A percentile compares a stretch with the other conserved stretches of the same genome.
Evolutionary conservation across 1,139 yeast species (phyloP).

Genomic region (Yamadazyma siamensis): DNA sequence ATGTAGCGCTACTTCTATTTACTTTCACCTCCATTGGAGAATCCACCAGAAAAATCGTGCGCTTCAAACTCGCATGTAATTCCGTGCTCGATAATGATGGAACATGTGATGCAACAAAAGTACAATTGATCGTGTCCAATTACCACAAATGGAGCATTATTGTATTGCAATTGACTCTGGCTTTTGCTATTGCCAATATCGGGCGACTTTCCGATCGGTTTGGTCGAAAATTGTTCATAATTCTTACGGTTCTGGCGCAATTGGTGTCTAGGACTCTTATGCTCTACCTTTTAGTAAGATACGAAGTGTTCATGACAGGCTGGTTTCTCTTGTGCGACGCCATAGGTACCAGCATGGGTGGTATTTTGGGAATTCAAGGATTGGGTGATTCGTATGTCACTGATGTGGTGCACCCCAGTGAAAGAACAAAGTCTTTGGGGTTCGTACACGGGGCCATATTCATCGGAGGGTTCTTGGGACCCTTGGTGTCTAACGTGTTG

Average conservation of each 20-base stretch:
- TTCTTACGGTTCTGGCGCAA: slow-evolving; percentile 27
- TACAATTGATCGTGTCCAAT: slow-evolving; percentile 36
- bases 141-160: slow-evolving; percentile 29
- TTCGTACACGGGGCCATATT: slow-evolving; percentile 54
- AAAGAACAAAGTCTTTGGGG: slow-evolving; percentile 56
- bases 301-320: slow-evolving; percentile 28
- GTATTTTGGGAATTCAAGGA: slow-evolving; percentile 47
- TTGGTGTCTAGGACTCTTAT: slow-evolving; percentile 24
- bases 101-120: slow-evolving; percentile 28
- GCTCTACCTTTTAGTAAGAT: slow-evolving; percentile 27
- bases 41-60: slow-evolving; percentile 31
- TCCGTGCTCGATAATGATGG: slow-evolving; percentile 12
- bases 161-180: slow-evolving; percentile 25
- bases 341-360: slow-evolving; percentile 54
- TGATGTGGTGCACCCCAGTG: slow-evolving; percentile 57
- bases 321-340: slow-evolving; percentile 34
- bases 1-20: slow-evolving; percentile 23
- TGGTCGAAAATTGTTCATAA: slow-evolving; percentile 54
- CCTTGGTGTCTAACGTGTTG: slow-evolving; percentile 49
- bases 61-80: slow-evolving; percentile 39
- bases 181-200: slow-evolving; percentile 43
- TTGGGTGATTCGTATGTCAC: slow-evolving; percentile 58
- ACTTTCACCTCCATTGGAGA: slow-evolving; percentile 32
- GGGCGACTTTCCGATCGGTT: slow-evolving; percentile 63
- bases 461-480: slow-evolving; percentile 64